These are phyloP conservation scores for Beauveria asiatica DNA, from an alignment of 2,329 filamentous ascomycete genomes.

Conservation along the genomic window DNA sequence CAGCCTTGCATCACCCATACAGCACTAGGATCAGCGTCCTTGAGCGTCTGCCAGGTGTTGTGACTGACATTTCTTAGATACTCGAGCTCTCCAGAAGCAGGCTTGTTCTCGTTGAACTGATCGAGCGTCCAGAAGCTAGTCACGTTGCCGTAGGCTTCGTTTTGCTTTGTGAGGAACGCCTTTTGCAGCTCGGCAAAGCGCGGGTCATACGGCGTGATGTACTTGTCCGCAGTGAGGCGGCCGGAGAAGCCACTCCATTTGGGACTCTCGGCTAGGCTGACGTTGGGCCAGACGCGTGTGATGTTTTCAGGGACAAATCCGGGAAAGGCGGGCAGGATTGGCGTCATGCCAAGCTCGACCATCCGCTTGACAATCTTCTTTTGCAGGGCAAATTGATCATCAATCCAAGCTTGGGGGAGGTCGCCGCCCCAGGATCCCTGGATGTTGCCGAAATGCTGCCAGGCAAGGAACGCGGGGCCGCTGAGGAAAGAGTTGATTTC, in stretches of 20 bases:
- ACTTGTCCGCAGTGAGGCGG: conserved; percentile 36
- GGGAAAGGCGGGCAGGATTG: conserved; percentile 41
- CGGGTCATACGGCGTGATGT: conserved; percentile 37
- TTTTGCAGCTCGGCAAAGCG: conserved; percentile 35
- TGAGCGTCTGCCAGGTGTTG: conserved; percentile 34
- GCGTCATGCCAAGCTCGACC: conserved; percentile 44
- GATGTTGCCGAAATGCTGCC: conserved; percentile 47
- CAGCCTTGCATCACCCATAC: conserved; percentile 42
- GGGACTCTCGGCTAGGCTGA: conserved; percentile 33
- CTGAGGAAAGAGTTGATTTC: conserved; percentile 39
- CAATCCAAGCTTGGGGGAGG: conserved; percentile 36
- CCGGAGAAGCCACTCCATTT: conserved; percentile 33
- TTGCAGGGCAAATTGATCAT: conserved; percentile 38
- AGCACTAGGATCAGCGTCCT: conserved; percentile 34
- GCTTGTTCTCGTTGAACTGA: conserved; percentile 44
- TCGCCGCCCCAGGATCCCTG: conserved; percentile 40
- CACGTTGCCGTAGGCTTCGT: conserved; percentile 37
- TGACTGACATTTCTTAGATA: conserved; percentile 33
- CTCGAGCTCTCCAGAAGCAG: conserved; percentile 33
- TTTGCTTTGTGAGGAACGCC: conserved; percentile 38
- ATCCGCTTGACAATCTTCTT: conserved; percentile 40
- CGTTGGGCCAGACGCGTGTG: conserved; percentile 32
- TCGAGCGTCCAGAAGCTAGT: conserved; percentile 41
- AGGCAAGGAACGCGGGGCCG: conserved; percentile 42
- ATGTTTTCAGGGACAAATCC: conserved; percentile 39